Evolutionary conservation across 2,329 filamentous ascomycete species (phyloP).

Genomic region (Trichoderma citrinoviride): DNA sequence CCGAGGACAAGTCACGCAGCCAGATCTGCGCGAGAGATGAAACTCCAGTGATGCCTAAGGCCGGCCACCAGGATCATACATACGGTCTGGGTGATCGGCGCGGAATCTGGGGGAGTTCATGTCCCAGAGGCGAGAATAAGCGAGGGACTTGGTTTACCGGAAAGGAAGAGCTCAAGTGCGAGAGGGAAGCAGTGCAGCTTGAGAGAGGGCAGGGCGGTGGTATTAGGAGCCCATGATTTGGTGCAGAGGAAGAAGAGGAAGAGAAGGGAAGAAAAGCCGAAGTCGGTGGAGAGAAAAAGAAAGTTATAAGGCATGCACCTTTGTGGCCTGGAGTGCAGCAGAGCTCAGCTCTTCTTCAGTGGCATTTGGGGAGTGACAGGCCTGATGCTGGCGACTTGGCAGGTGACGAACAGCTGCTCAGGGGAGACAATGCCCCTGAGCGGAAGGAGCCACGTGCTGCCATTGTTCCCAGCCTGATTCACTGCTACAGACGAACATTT

Average conservation of each 20-base stretch:
- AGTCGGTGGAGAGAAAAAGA: background rate
- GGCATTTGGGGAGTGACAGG: background rate
- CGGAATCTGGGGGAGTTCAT: conserved; percentile 18
- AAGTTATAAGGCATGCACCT: background rate
- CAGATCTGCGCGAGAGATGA: background rate
- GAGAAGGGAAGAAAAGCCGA: background rate
- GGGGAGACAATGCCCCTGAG: background rate
- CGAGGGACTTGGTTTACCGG: background rate
- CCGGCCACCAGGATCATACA: conserved; percentile 21
- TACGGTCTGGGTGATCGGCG: conserved; percentile 9
- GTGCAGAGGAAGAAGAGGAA: background rate
- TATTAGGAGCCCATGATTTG: background rate
- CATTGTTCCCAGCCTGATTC: conserved; percentile 3
- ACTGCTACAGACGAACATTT: conserved; percentile 3
- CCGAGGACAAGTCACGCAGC: conserved; percentile 1
- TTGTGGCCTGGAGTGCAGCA: background rate
- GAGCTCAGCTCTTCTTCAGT: background rate
- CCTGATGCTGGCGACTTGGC: background rate
- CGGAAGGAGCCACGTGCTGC: background rate
- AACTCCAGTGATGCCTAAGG: conserved; percentile 10
- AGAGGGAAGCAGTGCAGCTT: background rate
- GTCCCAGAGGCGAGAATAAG: conserved; percentile 16
- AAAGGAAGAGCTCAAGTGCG: background rate
- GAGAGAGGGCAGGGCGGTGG: background rate
- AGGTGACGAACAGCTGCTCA: conserved; percentile 6